phyloP scores from a whole-genome alignment of 2,329 filamentous ascomycete species.

The Aspergillus latus region DNA sequence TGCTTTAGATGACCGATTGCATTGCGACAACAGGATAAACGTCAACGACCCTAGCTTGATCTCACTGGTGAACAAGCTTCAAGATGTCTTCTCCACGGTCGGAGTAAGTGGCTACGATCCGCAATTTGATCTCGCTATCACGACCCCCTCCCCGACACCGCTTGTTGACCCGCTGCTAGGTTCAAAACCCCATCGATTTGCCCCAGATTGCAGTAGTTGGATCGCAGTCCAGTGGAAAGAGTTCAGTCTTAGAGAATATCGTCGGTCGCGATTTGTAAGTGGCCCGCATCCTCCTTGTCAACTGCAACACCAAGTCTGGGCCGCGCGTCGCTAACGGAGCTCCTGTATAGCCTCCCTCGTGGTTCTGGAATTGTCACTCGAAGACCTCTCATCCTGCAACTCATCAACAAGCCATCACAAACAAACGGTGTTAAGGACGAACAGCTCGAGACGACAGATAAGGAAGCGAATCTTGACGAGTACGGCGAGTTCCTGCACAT shows the following conservation, averaged over 20 bases:
- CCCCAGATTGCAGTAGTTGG: slow-evolving; percentile 98
- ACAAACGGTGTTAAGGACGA: slow-evolving; percentile 71
- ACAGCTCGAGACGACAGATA: slow-evolving; percentile 68
- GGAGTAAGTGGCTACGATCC: slow-evolving; percentile 59
- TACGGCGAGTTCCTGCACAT: slow-evolving; percentile 99
- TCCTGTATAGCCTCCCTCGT: slow-evolving; percentile 72
- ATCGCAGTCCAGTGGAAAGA: slow-evolving; percentile 98
- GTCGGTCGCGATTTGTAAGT: slow-evolving; percentile 97
- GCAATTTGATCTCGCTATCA: slow-evolving; percentile 9
- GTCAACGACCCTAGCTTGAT: slow-evolving; percentile 70
- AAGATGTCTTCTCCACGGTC: slow-evolving; percentile 98
- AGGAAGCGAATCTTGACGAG: slow-evolving; percentile 87
- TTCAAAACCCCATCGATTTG: slow-evolving; percentile 98
- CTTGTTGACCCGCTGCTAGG: slow-evolving; percentile 49
- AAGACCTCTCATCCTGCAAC: slow-evolving; percentile 91
- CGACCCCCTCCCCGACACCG: slow-evolving; percentile 24
- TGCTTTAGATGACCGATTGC: slow-evolving; percentile 25
- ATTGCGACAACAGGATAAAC: slow-evolving; percentile 57
- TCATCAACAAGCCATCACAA: slow-evolving; percentile 82
- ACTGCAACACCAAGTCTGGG: neutral
- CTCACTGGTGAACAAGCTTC: slow-evolving; percentile 94
- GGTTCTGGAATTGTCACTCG: slow-evolving; percentile 96
- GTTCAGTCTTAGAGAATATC: slow-evolving; percentile 97
- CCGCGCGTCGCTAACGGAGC: slow-evolving; percentile 26
- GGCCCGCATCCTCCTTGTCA: slow-evolving; percentile 1